Evolutionary conservation across 2,329 filamentous ascomycete species (phyloP).

Genomic region (Leptographium galeiforme): DNA sequence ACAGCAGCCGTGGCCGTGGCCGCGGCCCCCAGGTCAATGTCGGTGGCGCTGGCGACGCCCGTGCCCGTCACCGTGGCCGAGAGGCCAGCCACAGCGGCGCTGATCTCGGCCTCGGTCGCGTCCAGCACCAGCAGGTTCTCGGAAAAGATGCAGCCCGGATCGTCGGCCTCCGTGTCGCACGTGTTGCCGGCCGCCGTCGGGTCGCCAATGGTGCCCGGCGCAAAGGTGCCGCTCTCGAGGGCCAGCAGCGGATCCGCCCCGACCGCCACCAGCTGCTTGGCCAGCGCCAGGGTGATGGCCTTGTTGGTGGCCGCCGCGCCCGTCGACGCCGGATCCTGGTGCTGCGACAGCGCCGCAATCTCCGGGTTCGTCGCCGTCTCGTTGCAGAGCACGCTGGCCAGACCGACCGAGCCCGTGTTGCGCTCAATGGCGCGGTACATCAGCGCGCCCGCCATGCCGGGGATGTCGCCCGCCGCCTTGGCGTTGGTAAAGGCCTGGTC

Average conservation of each 20-base stretch:
- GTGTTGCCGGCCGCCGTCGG: slow-evolving; percentile 33
- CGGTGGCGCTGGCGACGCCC: slow-evolving; percentile 12
- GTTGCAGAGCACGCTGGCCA: slow-evolving; percentile 43
- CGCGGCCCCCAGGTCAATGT: slow-evolving; percentile 11
- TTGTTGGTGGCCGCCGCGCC: slow-evolving; percentile 39
- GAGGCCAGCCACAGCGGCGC: slow-evolving; percentile 31
- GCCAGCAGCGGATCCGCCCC: slow-evolving; percentile 50
- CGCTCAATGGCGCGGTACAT: slow-evolving; percentile 43
- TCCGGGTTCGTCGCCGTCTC: slow-evolving; percentile 46
- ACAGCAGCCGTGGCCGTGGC: slow-evolving; percentile 9
- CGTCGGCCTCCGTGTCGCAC: slow-evolving; percentile 35
- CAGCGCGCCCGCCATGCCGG: slow-evolving; percentile 38
- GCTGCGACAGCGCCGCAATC: slow-evolving; percentile 48
- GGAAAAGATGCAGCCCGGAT: slow-evolving; percentile 41
- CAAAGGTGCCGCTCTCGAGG: slow-evolving; percentile 49
- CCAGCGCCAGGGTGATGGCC: slow-evolving; percentile 43
- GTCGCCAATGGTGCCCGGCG: slow-evolving; percentile 34
- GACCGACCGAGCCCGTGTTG: slow-evolving; percentile 45
- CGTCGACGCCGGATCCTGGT: slow-evolving; percentile 55
- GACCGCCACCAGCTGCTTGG: slow-evolving; percentile 43
- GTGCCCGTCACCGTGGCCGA: slow-evolving; percentile 13
- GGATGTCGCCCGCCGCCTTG: slow-evolving; percentile 38
- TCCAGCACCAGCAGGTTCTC: slow-evolving; percentile 41
- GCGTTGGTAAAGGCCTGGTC: slow-evolving; percentile 50
- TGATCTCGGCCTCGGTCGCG: slow-evolving; percentile 38